Evolutionary conservation across 1,284 basidiomycete genomes (phyloP), one percentile per base, ranked within the genome.

Genomic region (Leccinum cinnamomeum): DNA sequence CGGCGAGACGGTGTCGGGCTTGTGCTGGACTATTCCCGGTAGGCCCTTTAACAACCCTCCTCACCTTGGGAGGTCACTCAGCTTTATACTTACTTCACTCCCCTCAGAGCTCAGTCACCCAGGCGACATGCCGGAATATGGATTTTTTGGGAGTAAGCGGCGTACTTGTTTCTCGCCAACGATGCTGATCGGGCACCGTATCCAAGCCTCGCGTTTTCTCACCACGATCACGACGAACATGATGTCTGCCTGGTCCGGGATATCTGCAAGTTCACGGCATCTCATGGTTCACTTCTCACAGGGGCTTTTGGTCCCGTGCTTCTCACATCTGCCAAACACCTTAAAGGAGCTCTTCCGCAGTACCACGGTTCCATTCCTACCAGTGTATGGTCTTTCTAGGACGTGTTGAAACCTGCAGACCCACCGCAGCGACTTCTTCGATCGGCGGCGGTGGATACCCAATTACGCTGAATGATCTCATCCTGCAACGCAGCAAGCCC

Each of bases 1-100:
- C 33, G 59, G 57, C 63, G 58, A 57, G 66, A 60, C 61, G 53
- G 51, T 18, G 28, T 46, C 48, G 39, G 57, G 53, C 61, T 51
- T 33, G 62, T 55, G 63, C 53, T 7, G 54, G 56, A 53, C 25
- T 37, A 60, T 48, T 53, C 50, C 59, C 39, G 30, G 58, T 59
- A 28, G 61, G 59, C 53, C 54, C 61, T 65, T 62, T 57, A 62
- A 33, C 55, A 58, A 7, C 23, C 33, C 56, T 58, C 59, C 37
- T 62, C 62, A 30, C 44, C 33, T 41, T 50, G 39, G 39, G 44
- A 56, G 62, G 33, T 14, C 44, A 41, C 54, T 20, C 57, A 8
- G 37, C 59, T 76, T 76, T 73, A 73, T 73, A 75, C 44, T 62
- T 35, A 75, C 44, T 62, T 35, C 37, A 60, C 48, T 35, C 30